phyloP scores from a whole-genome alignment of 768 basidiomycete species.

The Mycena capillaripes region DNA sequence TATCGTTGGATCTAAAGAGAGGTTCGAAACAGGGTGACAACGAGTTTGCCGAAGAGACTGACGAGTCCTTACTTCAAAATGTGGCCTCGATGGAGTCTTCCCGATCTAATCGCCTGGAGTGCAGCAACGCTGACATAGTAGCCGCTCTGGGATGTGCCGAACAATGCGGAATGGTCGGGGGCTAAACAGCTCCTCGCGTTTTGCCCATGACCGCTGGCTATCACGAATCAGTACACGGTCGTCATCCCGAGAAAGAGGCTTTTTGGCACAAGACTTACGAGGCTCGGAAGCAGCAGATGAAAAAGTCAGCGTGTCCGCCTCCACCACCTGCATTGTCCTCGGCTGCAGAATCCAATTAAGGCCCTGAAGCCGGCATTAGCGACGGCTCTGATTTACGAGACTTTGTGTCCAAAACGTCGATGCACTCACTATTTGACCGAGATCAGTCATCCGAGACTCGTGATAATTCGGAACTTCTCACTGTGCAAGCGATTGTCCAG shows the following conservation, averaged over 20 bases:
- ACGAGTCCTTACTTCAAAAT: not conserved
- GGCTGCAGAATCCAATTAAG: not conserved
- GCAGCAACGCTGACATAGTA: not conserved
- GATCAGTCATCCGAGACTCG: not conserved
- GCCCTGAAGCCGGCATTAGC: not conserved
- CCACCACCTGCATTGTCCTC: not conserved
- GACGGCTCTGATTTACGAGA: not conserved
- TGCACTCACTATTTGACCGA: not conserved
- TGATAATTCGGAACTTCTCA: not conserved
- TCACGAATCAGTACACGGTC: not conserved
- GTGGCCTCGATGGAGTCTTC: not conserved
- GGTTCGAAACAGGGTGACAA: too few relatives aligned
- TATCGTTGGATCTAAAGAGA: not conserved
- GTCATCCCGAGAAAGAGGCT: not conserved
- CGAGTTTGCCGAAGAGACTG: not conserved
- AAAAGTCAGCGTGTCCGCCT: too few relatives aligned
- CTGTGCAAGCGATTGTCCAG: not conserved
- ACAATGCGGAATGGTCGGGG: not conserved
- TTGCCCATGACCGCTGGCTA: not conserved
- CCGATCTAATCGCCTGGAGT: not conserved
- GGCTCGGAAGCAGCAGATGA: not conserved
- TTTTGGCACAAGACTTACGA: not conserved
- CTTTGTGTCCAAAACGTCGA: not conserved
- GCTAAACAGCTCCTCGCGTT: too few relatives aligned
- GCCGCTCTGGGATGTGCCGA: not conserved